phyloP scores from a whole-genome alignment of 2,329 filamentous ascomycete species.

The Cercospora zeae-maydis region DNA sequence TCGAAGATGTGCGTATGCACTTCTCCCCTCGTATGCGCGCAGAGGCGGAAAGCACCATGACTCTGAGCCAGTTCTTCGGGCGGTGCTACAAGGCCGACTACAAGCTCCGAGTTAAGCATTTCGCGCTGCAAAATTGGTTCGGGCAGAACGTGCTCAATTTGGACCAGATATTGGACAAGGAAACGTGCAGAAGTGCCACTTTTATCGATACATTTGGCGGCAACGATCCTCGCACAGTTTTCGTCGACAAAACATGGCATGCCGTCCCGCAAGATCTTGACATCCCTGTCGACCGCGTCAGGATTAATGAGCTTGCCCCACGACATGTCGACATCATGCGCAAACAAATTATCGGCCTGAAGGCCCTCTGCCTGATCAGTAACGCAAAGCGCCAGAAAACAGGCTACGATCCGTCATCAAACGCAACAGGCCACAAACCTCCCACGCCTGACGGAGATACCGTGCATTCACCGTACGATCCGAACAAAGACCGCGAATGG shows the following conservation, averaged over 20 bases:
- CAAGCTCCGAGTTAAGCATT: conserved; percentile 47
- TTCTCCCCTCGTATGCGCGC: conserved; percentile 61
- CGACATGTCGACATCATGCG: conserved; percentile 37
- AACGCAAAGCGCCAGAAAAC: conserved; percentile 34
- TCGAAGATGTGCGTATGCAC: conserved; percentile 55
- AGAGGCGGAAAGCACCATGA: conserved; percentile 55
- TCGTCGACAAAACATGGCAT: conserved; percentile 56
- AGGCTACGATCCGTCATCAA: conserved; percentile 19
- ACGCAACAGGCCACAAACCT: conserved; percentile 19
- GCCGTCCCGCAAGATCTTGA: conserved; percentile 20
- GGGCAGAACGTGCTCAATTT: conserved; percentile 51
- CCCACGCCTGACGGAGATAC: conserved; percentile 24
- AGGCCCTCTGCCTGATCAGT: conserved; percentile 45
- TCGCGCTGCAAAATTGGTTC: conserved; percentile 58
- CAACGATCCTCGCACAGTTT: conserved; percentile 45
- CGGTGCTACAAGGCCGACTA: conserved; percentile 50
- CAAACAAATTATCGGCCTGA: conserved; percentile 14
- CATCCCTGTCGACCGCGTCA: conserved; percentile 17
- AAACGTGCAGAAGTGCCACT: conserved; percentile 48
- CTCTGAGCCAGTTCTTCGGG: conserved; percentile 54
- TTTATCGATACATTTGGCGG: conserved; percentile 53
- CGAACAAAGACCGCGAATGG: conserved; percentile 16
- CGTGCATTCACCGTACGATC: conserved; percentile 9
- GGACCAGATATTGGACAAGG: conserved; percentile 43
- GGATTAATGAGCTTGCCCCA: conserved; percentile 31